Percentiles rank a stretch among this genome's conserved stretches.
phyloP scores from a whole-genome alignment of 1,139 yeast genomes.

The Lodderomyces margitis region DNA sequence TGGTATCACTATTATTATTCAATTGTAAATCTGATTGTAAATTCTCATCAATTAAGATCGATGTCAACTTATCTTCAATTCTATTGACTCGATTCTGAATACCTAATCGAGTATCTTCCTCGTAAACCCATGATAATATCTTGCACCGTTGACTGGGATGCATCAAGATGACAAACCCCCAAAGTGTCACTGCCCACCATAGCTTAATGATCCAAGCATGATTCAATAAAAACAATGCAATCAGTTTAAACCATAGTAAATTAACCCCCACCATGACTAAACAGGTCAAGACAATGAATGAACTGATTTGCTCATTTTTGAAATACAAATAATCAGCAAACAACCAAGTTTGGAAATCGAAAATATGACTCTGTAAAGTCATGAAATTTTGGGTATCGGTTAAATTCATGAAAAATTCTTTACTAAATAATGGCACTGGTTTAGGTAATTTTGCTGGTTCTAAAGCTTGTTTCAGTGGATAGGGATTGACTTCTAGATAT shows the following conservation, averaged over 20 bases:
- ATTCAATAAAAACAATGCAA: slow-evolving; percentile 26
- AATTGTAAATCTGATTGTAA: slow-evolving; percentile 4
- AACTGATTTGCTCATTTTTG: slow-evolving; percentile 61
- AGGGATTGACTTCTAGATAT: slow-evolving; percentile 41
- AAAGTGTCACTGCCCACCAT: slow-evolving; percentile 38
- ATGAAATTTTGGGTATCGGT: slow-evolving; percentile 85
- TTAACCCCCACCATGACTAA: slow-evolving; percentile 28
- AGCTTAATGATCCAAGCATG: slow-evolving; percentile 31
- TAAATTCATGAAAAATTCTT: slow-evolving; percentile 74
- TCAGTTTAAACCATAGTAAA: slow-evolving; percentile 31
- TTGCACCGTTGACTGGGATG: slow-evolving; percentile 56
- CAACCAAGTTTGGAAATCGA: slow-evolving; percentile 53
- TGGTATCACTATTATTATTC: slow-evolving; percentile 6
- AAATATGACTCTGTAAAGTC: slow-evolving; percentile 62
- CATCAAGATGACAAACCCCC: slow-evolving; percentile 48
- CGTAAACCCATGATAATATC: slow-evolving; percentile 45
- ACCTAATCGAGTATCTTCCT: slow-evolving; percentile 60
- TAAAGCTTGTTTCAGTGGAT: slow-evolving; percentile 56
- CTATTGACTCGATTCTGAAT: slow-evolving; percentile 45
- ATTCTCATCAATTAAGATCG: slow-evolving; percentile 6
- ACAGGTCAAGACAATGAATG: slow-evolving; percentile 43
- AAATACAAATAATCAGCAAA: slow-evolving; percentile 63
- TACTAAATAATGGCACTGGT: slow-evolving; percentile 76
- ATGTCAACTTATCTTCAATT: slow-evolving; percentile 36
- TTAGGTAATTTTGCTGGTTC: slow-evolving; percentile 52